Conservation (phyloP, 768 basidiomycete genomes). For the Kondoa malvinella region DNA sequence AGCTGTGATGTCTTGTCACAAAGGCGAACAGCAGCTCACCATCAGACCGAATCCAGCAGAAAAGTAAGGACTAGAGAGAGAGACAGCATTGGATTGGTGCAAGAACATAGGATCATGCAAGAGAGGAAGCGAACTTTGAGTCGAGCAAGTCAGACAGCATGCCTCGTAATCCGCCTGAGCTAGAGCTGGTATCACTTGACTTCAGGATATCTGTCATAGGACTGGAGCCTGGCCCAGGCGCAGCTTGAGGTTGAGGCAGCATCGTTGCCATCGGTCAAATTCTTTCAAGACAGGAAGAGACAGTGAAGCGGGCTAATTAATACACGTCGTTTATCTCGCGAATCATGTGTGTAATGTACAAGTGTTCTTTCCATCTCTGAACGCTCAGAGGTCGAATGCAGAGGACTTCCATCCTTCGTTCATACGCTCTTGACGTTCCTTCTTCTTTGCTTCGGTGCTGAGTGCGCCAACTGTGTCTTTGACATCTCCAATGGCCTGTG, state of each 20-base stretch:
- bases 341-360: not conserved
- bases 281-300: too few relatives aligned
- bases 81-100: too few relatives aligned
- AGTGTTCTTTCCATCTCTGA: not conserved
- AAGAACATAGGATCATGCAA: not conserved
- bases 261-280: too few relatives aligned
- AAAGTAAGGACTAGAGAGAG: conserved; percentile 63
- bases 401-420: not conserved
- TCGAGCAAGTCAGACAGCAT: conserved; percentile 10
- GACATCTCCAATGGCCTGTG: not conserved
- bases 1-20: not conserved
- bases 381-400: conserved; percentile 1
- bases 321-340: too few relatives aligned
- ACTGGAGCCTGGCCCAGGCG: not conserved
- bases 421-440: not conserved
- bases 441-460: not conserved
- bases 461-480: not conserved
- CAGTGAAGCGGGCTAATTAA: too few relatives aligned
- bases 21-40: conserved; percentile 38
- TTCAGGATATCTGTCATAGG: not conserved
- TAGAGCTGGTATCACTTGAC: not conserved
- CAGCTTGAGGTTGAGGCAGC: not conserved
- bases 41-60: conserved; percentile 95
- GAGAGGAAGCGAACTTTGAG: conserved; percentile 8
- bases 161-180: not conserved